Evolutionary conservation across 495 filamentous ascomycete species (phyloP).

Genomic region (Tuber microsphaerosporum): DNA sequence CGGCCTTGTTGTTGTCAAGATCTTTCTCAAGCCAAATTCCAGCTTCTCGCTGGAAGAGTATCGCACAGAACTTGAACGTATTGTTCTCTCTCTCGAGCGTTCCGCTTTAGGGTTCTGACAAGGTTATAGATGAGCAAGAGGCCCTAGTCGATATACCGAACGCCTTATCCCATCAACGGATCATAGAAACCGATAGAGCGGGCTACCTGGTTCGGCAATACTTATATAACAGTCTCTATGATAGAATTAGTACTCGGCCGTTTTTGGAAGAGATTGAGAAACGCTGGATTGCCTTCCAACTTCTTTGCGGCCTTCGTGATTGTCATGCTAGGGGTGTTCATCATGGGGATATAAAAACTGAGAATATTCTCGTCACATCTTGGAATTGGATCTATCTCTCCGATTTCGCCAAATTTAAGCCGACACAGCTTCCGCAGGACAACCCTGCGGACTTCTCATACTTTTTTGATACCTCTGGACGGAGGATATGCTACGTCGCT

Average conservation of each 20-base stretch:
- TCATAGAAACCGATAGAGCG: conserved; percentile 80
- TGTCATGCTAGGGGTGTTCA: conserved; percentile 85
- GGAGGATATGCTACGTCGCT: conserved; percentile 91
- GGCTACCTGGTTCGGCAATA: conserved; percentile 95
- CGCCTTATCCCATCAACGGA: conserved; percentile 79
- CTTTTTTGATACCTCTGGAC: conserved; percentile 88
- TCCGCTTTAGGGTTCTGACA: conserved; percentile 24
- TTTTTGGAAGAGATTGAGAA: conserved; percentile 97
- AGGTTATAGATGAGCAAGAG: conserved; percentile 63
- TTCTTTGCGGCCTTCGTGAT: conserved; percentile 85
- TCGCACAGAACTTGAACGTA: conserved; percentile 33
- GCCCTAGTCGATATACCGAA: conserved; percentile 78
- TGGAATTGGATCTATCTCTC: conserved; percentile 99
- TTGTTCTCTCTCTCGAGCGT: conserved; percentile 6
- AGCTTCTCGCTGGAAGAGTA: conserved; percentile 38
- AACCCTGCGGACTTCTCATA: conserved; percentile 97
- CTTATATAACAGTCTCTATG: conserved; percentile 93
- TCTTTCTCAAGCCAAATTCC: conserved; percentile 81
- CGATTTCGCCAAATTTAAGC: conserved; percentile 96
- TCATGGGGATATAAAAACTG: conserved; percentile 97
- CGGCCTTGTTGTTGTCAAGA: conserved; percentile 74
- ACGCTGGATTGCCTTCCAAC: conserved; percentile 96
- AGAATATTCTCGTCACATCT: conserved; percentile 91
- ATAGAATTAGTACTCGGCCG: conserved; percentile 91
- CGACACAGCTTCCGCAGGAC: conserved; percentile 87